These are phyloP conservation scores for Picochlorum costavermella DNA, from an alignment of 139 green algal genomes.

Conservation along the genomic window DNA sequence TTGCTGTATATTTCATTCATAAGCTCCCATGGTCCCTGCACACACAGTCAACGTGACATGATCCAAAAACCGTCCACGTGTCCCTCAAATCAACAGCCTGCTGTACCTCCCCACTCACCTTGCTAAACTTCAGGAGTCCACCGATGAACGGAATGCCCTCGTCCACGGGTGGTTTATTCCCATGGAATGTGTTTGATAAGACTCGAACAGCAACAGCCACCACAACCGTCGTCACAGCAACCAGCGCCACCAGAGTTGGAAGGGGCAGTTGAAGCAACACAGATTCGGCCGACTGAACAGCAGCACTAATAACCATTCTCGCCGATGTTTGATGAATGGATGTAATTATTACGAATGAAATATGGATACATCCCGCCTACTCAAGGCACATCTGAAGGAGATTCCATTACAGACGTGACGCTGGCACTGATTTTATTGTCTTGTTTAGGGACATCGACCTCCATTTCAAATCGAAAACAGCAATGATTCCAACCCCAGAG, in stretches of 20 bases:
- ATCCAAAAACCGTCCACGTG: neutral
- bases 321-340: no score
- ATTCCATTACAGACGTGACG: no score
- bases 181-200: conserved; percentile 22
- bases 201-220: conserved; percentile 29
- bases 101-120: conserved; percentile 36
- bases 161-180: conserved; percentile 62
- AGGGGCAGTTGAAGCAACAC: conserved; percentile 13
- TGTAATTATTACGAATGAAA: neutral
- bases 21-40: conserved; percentile 72
- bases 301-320: no score
- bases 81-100: neutral
- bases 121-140: conserved; percentile 84
- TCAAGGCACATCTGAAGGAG: no score
- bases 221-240: conserved; percentile 20
- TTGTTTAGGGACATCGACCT: no score
- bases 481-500: no score
- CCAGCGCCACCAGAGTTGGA: conserved; percentile 2
- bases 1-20: conserved; percentile 71
- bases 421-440: no score
- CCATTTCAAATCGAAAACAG: no score
- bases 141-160: conserved; percentile 86
- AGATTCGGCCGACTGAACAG: no score
- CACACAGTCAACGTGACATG: conserved; percentile 11
- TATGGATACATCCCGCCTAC: no score